Evolutionary conservation across 2,329 filamentous ascomycete species (phyloP).

Genomic region (Curvularia spicifera): DNA sequence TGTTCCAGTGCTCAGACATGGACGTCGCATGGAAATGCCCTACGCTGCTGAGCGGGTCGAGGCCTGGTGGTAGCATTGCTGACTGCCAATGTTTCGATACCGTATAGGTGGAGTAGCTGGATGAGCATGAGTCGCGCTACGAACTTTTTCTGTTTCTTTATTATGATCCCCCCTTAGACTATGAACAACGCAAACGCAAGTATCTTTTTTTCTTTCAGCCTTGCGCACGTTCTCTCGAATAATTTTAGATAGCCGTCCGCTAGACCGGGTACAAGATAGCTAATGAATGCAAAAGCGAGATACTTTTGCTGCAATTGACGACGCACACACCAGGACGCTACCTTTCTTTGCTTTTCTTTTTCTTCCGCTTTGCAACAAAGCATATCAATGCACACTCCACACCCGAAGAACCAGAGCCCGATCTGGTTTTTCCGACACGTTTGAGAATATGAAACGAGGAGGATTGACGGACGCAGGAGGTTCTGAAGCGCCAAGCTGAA

Average conservation of each 20-base stretch:
- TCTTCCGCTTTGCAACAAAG: not conserved
- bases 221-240: not conserved
- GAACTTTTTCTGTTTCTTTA: slow-evolving; percentile 7
- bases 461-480: slow-evolving; percentile 16
- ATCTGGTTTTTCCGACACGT: slow-evolving; percentile 19
- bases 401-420: not conserved
- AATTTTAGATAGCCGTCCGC: slow-evolving; percentile 10
- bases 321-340: not conserved
- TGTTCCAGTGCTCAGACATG: slow-evolving; percentile 39
- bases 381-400: not conserved
- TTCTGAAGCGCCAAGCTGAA: slow-evolving; percentile 29
- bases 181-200: slow-evolving; percentile 6
- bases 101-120: slow-evolving; percentile 14
- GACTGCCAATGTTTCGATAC: slow-evolving; percentile 43
- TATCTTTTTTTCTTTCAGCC: not conserved
- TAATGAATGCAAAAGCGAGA: not conserved
- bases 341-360: not conserved
- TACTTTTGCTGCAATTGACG: not conserved
- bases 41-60: slow-evolving; percentile 32
- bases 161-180: slow-evolving; percentile 16
- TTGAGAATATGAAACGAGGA: slow-evolving; percentile 21
- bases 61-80: slow-evolving; percentile 30
- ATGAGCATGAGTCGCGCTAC: not conserved
- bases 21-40: slow-evolving; percentile 41
- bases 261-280: slow-evolving; percentile 4